Percentiles rank a stretch among this genome's conserved stretches.
Conservation (phyloP, 1,284 basidiomycete genomes). For the Irpex lacteus region DNA sequence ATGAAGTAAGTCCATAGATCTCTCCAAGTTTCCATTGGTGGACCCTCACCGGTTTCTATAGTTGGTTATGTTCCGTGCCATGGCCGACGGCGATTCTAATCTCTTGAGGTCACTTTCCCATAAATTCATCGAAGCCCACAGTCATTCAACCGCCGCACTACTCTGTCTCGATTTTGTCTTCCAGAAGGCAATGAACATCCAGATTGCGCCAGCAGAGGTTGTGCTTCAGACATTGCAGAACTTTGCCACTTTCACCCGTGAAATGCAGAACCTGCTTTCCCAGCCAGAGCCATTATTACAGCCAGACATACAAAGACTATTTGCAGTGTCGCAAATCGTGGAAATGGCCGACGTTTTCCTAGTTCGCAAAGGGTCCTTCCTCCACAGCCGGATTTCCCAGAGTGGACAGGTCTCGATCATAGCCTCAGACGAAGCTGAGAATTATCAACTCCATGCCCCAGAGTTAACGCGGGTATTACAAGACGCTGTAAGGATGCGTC, state of each 20-base stretch:
- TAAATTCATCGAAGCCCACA: constrained; percentile 20
- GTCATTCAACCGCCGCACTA: constrained; percentile 33
- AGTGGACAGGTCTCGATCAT: not conserved
- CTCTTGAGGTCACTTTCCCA: constrained; percentile 7
- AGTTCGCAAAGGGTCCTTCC: constrained; percentile 26
- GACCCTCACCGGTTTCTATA: not conserved
- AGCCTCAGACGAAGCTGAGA: not conserved
- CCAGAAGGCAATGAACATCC: constrained; percentile 18
- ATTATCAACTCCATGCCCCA: not conserved
- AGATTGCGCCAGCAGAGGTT: constrained; percentile 18
- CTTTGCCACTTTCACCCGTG: constrained; percentile 36
- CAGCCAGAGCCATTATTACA: constrained; percentile 26
- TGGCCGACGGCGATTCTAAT: not conserved
- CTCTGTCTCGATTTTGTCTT: constrained; percentile 45
- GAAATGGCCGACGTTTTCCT: constrained; percentile 25
- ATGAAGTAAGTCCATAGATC: not conserved
- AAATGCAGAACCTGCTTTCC: constrained; percentile 30
- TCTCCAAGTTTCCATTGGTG: not conserved
- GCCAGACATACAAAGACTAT: constrained; percentile 31
- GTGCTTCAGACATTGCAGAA: constrained; percentile 29
- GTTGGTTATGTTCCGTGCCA: not conserved
- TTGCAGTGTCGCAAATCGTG: constrained; percentile 32
- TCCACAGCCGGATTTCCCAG: constrained; percentile 1
- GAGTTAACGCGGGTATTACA: not conserved
- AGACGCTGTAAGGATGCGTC: not conserved